Base-by-base conservation (phyloP, 176 grass and related monocot genomes). In the Miscanthus lutarioriparius region DNA sequence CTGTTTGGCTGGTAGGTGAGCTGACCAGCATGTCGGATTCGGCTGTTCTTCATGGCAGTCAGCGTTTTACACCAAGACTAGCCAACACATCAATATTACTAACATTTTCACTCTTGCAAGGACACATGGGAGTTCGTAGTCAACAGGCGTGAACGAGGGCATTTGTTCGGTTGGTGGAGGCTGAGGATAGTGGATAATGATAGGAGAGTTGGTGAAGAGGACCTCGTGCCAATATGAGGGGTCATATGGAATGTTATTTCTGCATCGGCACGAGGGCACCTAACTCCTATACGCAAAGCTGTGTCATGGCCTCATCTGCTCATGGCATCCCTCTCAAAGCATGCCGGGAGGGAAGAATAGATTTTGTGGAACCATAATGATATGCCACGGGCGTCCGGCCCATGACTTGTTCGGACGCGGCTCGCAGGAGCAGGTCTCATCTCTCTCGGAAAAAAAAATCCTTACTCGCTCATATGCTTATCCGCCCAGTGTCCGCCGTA, bases 141-240 rank as follows among this genome's bases (percentile, higher is more conserved):
- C 53, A 22, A 78, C 35, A 43, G 44, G 41, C 19, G 45, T 48
- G 45, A 49, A 14, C 43, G 71, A 7, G 25, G 25, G 20, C 44
- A 67, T 75, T 20, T 15, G 76, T 14, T 80, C 10, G 45, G 75
- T 80, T 75, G 68, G 82, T 79, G 81, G 59, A 74, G 26, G 22
- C 22, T 38, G 45, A 56, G 6, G 16, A 32, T 17, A 35, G 11
- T 33, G 30, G 66, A 73, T 78, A 51, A 17, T 66, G 33, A 26
- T 53, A 13, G 8, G 23, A 23, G 76, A 43, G 76, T 26, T 83
- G 44, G 75, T 44, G 35, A 53, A 32, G 36, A 22, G 15, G 27
- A 10, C 11, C 28, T 64, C 4, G 59, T 40, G 11, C 1, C n/a
- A 35, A 17, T 5, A 23, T 72, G 9, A 30, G 0, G 48, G 33